These are phyloP conservation scores for Corrigiola litoralis DNA, from an alignment of 179 eudicot genomes.

Conservation along the genomic window DNA sequence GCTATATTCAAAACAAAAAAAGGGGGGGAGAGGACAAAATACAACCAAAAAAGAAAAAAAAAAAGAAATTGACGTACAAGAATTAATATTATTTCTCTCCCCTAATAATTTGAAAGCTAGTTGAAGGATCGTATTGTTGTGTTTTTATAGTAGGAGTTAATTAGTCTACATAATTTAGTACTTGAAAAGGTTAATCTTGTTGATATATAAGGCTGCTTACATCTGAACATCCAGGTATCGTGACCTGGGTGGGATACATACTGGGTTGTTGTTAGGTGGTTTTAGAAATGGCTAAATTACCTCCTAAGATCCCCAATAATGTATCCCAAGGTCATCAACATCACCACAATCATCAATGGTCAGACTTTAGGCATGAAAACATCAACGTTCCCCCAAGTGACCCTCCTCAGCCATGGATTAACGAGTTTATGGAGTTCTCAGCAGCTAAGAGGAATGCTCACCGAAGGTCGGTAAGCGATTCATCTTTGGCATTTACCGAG, in stretches of 20 bases:
- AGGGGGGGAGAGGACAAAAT: slow-evolving; percentile 1
- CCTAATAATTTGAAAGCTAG: neutral
- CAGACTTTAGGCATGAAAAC: slow-evolving; percentile 11
- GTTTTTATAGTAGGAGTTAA: too few species aligned
- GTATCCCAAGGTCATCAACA: slow-evolving; percentile 11
- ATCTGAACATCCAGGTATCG: neutral
- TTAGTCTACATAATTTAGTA: too few species aligned
- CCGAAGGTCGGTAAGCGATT: slow-evolving; percentile 64
- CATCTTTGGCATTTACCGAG: slow-evolving; percentile 62
- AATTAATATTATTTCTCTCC: slow-evolving; percentile 6
- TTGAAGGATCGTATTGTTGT: neutral
- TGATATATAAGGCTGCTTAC: neutral
- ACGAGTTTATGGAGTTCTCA: slow-evolving; percentile 78
- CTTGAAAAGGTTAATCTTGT: neutral
- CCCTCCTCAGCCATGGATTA: slow-evolving; percentile 52
- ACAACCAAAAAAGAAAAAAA: neutral
- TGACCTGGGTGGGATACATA: neutral
- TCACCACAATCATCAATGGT: slow-evolving; percentile 22
- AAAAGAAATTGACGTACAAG: neutral
- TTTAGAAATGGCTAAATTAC: slow-evolving; percentile 29
- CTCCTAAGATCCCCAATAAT: slow-evolving; percentile 27
- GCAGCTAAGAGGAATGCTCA: slow-evolving; percentile 59
- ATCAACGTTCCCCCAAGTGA: neutral
- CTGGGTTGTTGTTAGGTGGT: neutral
- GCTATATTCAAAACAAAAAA: neutral